Base-by-base conservation (phyloP, 768 basidiomycete species). In the Fistulinella prunicolor region DNA sequence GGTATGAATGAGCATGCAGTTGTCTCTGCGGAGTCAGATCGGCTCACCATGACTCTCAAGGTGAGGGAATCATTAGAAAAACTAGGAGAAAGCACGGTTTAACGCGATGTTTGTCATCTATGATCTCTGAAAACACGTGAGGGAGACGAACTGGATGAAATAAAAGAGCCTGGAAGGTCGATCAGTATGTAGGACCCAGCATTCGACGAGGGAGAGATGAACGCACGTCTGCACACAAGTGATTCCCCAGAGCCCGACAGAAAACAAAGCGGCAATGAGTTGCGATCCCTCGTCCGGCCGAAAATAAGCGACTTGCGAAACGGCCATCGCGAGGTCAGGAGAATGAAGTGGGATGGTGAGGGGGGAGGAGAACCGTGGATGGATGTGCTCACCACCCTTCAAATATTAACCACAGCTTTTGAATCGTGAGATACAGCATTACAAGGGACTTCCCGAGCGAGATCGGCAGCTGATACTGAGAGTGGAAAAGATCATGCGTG, bases 221-320 rank as follows among this genome's bases (percentile, higher is more conserved):
- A 49, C 50, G 22, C 32, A 60, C 59, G 59, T 49, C 28, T 59
- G 58, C 6, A 50, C 46, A 38, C 58, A 59, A 32, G 58, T 61
- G 38, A 61, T 50, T 7, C 59, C 59, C 59, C 59, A 59, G 10
- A 59, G 59, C 19, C 50, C 58, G 29, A 61, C 56, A 20, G 59
- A 40, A 38, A 58, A 44, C 9, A 59, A 14, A 34, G 49, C 41
- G 3, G 45, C 51, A 38, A 59, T 24, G 14, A 59, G 58, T 14
- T 54, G 51, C 3, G 58, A 36, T 36, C 58, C 58, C 24, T 47
- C 49, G 21, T 56, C 14, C 6, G 19, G 19, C 10, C 17, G 14
- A 13, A 59, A 16, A 21, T 42, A 21, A 28, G 42, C 3, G 9
- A 8, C 6, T 10, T 23, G 16, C 24, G 29, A 6, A 30, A 34